These are phyloP conservation scores for Serendipita sp. DNA, from an alignment of 768 basidiomycete genomes.

Conservation along the genomic window DNA sequence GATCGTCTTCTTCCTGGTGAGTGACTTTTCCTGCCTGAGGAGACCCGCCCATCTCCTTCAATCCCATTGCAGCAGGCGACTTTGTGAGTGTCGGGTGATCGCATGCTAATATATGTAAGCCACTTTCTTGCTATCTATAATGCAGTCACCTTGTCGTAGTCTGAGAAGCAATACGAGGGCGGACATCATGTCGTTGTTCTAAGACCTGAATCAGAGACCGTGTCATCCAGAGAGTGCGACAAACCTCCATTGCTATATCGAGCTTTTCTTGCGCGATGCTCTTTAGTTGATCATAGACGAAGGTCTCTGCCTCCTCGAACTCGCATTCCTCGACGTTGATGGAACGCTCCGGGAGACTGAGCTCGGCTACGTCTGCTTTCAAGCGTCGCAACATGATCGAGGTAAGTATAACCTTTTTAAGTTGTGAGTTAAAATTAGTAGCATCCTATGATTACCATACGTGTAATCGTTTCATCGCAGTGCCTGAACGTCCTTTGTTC, in stretches of 20 bases:
- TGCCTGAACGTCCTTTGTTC: constrained; percentile 41
- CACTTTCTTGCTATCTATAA: neutral
- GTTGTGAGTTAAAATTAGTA: neutral
- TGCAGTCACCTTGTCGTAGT: constrained; percentile 60
- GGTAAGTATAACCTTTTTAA: constrained; percentile 52
- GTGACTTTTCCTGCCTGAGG: neutral
- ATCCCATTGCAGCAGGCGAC: constrained; percentile 46
- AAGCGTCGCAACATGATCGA: constrained; percentile 79
- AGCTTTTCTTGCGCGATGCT: constrained; percentile 34
- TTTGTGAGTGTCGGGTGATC: constrained; percentile 58
- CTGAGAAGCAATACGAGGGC: constrained; percentile 60
- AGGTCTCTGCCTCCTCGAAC: constrained; percentile 61
- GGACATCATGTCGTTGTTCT: constrained; percentile 34
- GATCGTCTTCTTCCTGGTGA: constrained; percentile 43
- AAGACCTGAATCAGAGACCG: constrained; percentile 41
- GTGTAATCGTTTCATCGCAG: constrained; percentile 75
- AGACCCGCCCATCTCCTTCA: constrained; percentile 20
- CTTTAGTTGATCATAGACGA: constrained; percentile 64
- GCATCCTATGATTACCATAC: constrained; percentile 22
- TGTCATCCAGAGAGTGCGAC: constrained; percentile 26
- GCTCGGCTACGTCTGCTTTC: constrained; percentile 38
- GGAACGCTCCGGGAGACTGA: constrained; percentile 62
- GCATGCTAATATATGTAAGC: constrained; percentile 40
- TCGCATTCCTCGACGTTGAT: constrained; percentile 58
- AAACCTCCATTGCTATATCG: constrained; percentile 17